Evolutionary conservation across 768 basidiomycete genomes (phyloP), one percentile per base, ranked within the genome.

Genomic region (Agaricus sinodeliciosus): DNA sequence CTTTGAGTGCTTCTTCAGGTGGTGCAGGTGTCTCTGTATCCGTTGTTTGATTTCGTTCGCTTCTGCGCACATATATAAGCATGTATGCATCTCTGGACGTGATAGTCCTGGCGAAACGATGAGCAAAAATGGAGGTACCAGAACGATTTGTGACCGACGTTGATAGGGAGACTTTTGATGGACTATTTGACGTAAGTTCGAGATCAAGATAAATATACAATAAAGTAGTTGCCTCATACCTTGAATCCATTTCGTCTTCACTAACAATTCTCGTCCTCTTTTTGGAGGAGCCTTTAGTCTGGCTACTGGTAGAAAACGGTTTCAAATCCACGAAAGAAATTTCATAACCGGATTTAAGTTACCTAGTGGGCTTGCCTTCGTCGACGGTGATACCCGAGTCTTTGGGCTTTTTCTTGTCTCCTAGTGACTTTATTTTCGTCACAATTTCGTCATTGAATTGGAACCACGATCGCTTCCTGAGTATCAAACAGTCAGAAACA

Each of bases 391-490:
- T 51, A 15, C 42, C 13, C 8, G 28, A 34, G 43, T 57, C 73
- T 61, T 63, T 69, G 60, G 36, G 60, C 46, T 50, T 48, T n/a
- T 57, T 55, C 40, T 76, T 78, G 51, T 80, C 75, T 26, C 77
- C 77, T 3, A 84, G 70, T 25, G 73, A 68, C 45, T 78, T 71
- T 51, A 85, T 80, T 59, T 74, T 78, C 0, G 82, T 83, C 3
- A 95, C 90, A 3, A 69, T 67, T 64, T 97, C 95, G 62, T 98
- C 95, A 60, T 95, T 94, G 68, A 92, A 98, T 55, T 87, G 83
- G 63, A 84, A 94, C 94, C 95, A 98, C 15, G 84, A 75, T 37
- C 76, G 66, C 44, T 75, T 75, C 47, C 88, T 91, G 51, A 40
- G 62, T 54, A 51, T 28, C 45, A n/a, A 16, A 3, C 44, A 9